Conservation (phyloP, 768 basidiomycete genomes). For the Coprinopsis cinerea region DNA sequence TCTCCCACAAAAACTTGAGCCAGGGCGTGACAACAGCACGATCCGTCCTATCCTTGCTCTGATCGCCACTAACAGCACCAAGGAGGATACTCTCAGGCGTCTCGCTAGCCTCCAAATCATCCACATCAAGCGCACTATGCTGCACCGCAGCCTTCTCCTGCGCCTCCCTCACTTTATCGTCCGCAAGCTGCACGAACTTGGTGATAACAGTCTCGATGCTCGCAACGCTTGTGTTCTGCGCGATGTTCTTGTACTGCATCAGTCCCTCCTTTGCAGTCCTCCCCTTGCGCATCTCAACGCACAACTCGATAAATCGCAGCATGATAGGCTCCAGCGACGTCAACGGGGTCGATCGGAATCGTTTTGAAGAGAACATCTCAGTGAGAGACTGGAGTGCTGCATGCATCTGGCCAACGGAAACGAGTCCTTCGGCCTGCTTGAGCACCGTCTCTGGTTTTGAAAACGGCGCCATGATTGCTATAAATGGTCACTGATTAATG, state of each 20-base stretch:
- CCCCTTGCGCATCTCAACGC: constrained; percentile 91
- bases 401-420: constrained; percentile 86
- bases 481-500: not conserved
- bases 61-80: constrained; percentile 83
- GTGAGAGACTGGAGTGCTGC: constrained; percentile 87
- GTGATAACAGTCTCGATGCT: constrained; percentile 92
- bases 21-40: constrained; percentile 93
- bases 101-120: constrained; percentile 93
- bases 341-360: constrained; percentile 88
- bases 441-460: constrained; percentile 87
- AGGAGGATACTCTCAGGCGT: constrained; percentile 90
- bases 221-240: constrained; percentile 85
- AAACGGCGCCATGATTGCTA: constrained; percentile 69
- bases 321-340: constrained; percentile 92
- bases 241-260: constrained; percentile 97
- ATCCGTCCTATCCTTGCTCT: constrained; percentile 92
- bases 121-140: constrained; percentile 73
- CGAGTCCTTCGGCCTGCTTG: constrained; percentile 90
- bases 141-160: constrained; percentile 82
- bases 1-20: constrained; percentile 99
- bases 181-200: constrained; percentile 74
- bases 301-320: constrained; percentile 92
- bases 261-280: constrained; percentile 92
- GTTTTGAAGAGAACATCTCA: constrained; percentile 90
- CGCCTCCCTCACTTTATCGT: constrained; percentile 77